Conservation (phyloP, 2,329 filamentous ascomycete species). For the Immersiporthe knoxdaviesiana region DNA sequence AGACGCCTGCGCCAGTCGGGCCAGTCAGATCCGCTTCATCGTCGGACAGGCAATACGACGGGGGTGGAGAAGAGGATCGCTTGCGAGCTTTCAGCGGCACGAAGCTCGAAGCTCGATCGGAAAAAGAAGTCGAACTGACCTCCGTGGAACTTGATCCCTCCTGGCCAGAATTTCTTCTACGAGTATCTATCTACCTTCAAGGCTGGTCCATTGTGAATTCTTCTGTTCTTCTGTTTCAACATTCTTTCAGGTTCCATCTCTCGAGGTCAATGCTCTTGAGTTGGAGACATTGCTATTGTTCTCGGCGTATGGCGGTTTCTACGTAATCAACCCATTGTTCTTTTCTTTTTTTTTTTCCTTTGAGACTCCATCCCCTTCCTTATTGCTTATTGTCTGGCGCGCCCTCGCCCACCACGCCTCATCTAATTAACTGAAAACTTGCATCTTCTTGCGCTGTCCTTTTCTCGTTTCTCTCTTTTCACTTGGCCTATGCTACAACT, state of each 20-base stretch:
- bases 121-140: background rate
- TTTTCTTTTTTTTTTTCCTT: background rate
- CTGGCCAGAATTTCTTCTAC: background rate
- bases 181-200: background rate
- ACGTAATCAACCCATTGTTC: conserved; percentile 13
- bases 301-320: conserved; percentile 18
- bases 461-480: too few relatives aligned
- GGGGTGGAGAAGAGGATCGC: background rate
- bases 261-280: conserved; percentile 6
- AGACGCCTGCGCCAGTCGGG: conserved; percentile 27
- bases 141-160: background rate
- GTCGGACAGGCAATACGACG: conserved; percentile 21
- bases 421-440: background rate
- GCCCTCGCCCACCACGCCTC: background rate
- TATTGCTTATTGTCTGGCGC: conserved; percentile 16
- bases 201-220: conserved; percentile 4
- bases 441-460: background rate
- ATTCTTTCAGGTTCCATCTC: conserved; percentile 7
- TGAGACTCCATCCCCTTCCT: background rate
- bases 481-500: background rate
- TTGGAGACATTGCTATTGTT: conserved; percentile 22
- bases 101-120: background rate
- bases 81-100: conserved; percentile 17
- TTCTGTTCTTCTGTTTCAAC: conserved; percentile 17
- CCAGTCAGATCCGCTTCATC: conserved; percentile 24